Base-by-base conservation (phyloP, 805 yeast species). In the Wickerhamiella occidentalis region DNA sequence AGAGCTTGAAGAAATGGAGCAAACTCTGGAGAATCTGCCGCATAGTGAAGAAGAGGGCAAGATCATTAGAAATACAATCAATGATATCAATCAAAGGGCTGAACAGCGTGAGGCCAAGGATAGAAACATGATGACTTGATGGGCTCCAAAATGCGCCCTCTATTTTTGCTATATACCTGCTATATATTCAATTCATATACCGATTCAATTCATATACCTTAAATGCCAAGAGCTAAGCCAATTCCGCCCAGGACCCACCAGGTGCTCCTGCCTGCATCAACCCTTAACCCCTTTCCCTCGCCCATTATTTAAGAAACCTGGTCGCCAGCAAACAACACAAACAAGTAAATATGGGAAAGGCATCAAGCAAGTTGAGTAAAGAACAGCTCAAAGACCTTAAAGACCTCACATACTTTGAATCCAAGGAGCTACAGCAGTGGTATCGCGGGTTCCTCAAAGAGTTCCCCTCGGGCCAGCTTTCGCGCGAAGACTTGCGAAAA, bases 351-450 rank as follows among this genome's bases (percentile, higher is more conserved):
- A 90, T 92, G 98, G 98, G 98, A 12, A 88, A 87, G 59, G 82
- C 95, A 28, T 90, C 94, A 7, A 86, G 96, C 21, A 92, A 88
- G 62, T 68, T 92, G 45, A 82, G 94, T 15, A 86, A 82, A 29
- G 97, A 92, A 57, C 97, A 92, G 59, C 74, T 92, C 45, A 75
- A 83, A 48, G 79, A 82, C 49, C 75, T 92, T 52, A 83, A 82
- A 62, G 80, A 78, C 61, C 82, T 87, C 21, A 92, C 99, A 0
- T 82, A 86, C 59, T 92, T 92, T 61, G 95, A 90, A 61, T 79
- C 88, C 48, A 74, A 95, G 55, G 98, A 92, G 63, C 75, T 92
- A 40, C 97, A 92, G 65, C 98, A 90, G 62, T 92, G 99, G 99
- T 90, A 90, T 63, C 90, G 90, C 63, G 97, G 97, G 2, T 92